Conservation (phyloP, 2,329 filamentous ascomycete genomes). For the Hortaea werneckii region DNA sequence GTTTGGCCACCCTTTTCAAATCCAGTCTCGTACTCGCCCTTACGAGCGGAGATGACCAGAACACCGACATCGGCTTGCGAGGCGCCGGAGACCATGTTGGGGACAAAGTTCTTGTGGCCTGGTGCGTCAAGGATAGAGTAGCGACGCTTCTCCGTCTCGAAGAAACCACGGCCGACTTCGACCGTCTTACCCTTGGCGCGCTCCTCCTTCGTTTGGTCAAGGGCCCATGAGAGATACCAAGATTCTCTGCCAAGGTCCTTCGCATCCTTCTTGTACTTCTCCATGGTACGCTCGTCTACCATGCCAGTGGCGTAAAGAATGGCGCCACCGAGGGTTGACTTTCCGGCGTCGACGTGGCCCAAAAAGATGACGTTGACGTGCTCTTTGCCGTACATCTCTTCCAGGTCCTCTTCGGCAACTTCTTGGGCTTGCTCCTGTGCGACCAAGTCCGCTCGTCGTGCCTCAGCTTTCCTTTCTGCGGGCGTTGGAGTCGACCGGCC, state of each 20-base stretch:
- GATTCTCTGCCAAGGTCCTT: slow-evolving; percentile 95
- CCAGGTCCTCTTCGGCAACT: slow-evolving; percentile 74
- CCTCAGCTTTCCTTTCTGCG: slow-evolving; percentile 45
- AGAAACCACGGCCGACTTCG: slow-evolving; percentile 89
- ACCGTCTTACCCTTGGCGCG: slow-evolving; percentile 95
- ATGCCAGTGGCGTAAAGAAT: slow-evolving; percentile 92
- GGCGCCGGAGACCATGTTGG: slow-evolving; percentile 78
- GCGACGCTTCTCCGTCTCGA: slow-evolving; percentile 90
- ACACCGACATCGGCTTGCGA: slow-evolving; percentile 87
- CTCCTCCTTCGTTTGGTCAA: slow-evolving; percentile 95
- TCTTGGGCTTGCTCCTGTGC: slow-evolving; percentile 69
- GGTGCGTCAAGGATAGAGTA: slow-evolving; percentile 97
- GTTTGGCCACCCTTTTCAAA: slow-evolving; percentile 97
- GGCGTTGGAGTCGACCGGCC: slow-evolving; percentile 63
- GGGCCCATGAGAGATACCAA: slow-evolving; percentile 97
- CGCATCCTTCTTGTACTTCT: slow-evolving; percentile 94
- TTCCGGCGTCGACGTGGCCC: slow-evolving; percentile 95
- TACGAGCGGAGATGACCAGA: slow-evolving; percentile 88
- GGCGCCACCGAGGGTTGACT: slow-evolving; percentile 88
- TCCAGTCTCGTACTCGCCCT: slow-evolving; percentile 97
- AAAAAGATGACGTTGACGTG: slow-evolving; percentile 95
- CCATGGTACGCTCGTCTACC: slow-evolving; percentile 98
- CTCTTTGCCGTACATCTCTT: slow-evolving; percentile 93
- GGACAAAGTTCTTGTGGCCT: slow-evolving; percentile 95
- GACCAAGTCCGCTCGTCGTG: slow-evolving; percentile 69